phyloP scores from a whole-genome alignment of 108 stramenopile genomes.

The Hondaea fermentalgiana region DNA sequence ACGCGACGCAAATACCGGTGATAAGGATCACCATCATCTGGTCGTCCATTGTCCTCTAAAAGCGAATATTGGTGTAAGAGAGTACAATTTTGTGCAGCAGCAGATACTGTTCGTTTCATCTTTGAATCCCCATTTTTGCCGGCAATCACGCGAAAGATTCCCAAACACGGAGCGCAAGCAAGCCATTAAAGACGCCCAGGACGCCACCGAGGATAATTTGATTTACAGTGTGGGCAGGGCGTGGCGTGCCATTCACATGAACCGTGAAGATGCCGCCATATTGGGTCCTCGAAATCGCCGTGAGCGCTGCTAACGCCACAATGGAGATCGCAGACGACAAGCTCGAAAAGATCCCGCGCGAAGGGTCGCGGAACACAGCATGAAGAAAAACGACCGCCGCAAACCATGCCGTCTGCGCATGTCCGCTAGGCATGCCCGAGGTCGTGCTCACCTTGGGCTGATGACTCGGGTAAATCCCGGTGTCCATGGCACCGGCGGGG shows the following conservation, averaged over 20 bases:
- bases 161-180: no score
- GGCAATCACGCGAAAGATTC: no score
- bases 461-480: background rate
- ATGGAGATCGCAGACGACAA: background rate
- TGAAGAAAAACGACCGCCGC: background rate
- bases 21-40: no score
- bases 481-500: background rate
- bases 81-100: no score
- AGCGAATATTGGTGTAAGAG: no score
- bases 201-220: background rate
- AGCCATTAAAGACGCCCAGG: background rate
- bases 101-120: no score
- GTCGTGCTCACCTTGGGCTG: conserved; percentile 14
- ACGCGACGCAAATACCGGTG: no score
- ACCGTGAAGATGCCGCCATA: background rate
- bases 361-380: background rate
- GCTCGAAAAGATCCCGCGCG: background rate
- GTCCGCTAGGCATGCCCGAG: conserved; percentile 8
- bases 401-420: background rate
- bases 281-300: background rate
- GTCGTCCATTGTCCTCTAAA: no score
- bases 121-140: no score
- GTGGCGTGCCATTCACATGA: background rate
- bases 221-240: background rate
- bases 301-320: background rate